Evolutionary conservation across 2,329 filamentous ascomycete species (phyloP).

Genomic region (Xylariaceae sp.): DNA sequence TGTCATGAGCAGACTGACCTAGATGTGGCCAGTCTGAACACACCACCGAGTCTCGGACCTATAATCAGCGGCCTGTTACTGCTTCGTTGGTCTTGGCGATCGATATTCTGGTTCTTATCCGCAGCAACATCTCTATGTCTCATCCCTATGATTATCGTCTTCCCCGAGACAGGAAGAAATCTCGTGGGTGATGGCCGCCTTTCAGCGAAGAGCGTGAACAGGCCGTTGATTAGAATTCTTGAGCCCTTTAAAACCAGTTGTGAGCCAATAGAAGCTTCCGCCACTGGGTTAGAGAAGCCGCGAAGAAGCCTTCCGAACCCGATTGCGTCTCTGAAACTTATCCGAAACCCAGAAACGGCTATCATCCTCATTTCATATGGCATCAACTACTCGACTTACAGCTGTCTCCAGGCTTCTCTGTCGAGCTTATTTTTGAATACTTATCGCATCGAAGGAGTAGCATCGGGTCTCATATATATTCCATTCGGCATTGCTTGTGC

Average conservation of each 20-base stretch:
- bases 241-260: not conserved
- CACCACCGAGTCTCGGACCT: constrained; percentile 6
- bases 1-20: not conserved
- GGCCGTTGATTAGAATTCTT: not conserved
- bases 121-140: constrained; percentile 1
- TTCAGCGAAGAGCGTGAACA: too few species aligned
- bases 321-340: too few species aligned
- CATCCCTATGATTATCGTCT: constrained; percentile 4
- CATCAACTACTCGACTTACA: constrained; percentile 12
- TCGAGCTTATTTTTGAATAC: constrained; percentile 9
- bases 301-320: too few species aligned
- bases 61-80: constrained; percentile 9
- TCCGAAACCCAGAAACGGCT: too few species aligned
- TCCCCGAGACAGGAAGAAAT: constrained; percentile 3
- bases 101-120: constrained; percentile 14
- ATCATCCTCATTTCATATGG: not conserved
- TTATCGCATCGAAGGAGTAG: constrained; percentile 6
- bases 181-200: constrained; percentile 9
- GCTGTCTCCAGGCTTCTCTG: constrained; percentile 13
- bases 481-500: constrained; percentile 15
- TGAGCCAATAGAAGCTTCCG: too few species aligned
- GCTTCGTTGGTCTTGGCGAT: constrained; percentile 3
- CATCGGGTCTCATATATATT: constrained; percentile 11
- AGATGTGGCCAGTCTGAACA: not conserved
- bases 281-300: too few species aligned